Evolutionary conservation across 2,329 filamentous ascomycete species (phyloP), one percentile per base, ranked within the genome.

Genomic region (Cytospora paraplurivora): DNA sequence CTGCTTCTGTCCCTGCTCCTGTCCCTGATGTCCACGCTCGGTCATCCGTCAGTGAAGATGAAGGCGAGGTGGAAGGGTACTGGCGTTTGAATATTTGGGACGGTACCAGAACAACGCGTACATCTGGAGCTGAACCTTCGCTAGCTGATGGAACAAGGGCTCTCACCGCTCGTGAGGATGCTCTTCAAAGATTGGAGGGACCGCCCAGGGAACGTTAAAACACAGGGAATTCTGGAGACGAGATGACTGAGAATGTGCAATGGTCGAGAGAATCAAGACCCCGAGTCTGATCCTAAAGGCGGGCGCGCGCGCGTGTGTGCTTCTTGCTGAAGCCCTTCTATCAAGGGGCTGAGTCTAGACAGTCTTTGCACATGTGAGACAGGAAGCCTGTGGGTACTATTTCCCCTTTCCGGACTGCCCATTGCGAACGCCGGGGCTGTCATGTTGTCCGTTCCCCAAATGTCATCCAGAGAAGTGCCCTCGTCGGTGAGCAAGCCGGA

Each of bases 111-210:
- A 51, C 17, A 17, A 37, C n/a, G 21, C 44, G 44, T 7, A 21
- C 57, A 1, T 54, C 47, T 11, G 41, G 34, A 34, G 12, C n/a
- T 15, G 38, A 35, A 32, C 27, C 10, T 27, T 34, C 38, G 4
- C 21, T 50, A 12, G 49, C 17, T 27, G 19, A 53, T 15, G 8
- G 52, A 19, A 41, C 51, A n/a, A 56, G 44, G 19, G 51, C 41
- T 4, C 56, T 34, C 4, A 56, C 53, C 11, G 59, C 53, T 19
- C 59, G 59, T 38, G 41, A 62, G 33, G 21, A 52, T 21, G 52
- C 53, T 38, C 52, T 62, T 3, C 53, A 51, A n/a, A 56, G 41
- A 21, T 12, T 56, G 44, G 44, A 62, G 41, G 53, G 59, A 1
- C 44, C 53, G 19, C 53, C 44, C 2, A n/a, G 44, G 41, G 15